These are phyloP conservation scores for Coniochaeta ligniaria DNA, from an alignment of 2,329 filamentous ascomycete genomes.

Conservation along the genomic window DNA sequence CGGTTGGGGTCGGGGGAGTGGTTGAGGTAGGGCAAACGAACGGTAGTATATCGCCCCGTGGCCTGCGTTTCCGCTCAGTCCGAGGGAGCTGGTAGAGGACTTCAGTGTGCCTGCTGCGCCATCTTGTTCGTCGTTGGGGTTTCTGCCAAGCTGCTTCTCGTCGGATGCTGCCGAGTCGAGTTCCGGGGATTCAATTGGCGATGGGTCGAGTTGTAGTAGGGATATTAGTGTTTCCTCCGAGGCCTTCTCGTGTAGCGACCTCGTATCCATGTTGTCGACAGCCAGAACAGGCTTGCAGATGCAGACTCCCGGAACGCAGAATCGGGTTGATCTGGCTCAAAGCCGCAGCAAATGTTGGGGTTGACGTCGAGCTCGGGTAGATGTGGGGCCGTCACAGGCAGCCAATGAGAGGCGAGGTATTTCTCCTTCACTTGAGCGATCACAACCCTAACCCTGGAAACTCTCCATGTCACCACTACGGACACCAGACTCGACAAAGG, in stretches of 20 bases:
- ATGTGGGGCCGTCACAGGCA: neutral
- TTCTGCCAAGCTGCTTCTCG: slow-evolving; percentile 38
- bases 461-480: no score
- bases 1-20: neutral
- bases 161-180: slow-evolving; percentile 21
- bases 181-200: slow-evolving; percentile 59
- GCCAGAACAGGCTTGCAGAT: neutral
- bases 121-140: slow-evolving; percentile 27
- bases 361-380: neutral
- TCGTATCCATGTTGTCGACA: neutral
- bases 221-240: slow-evolving; percentile 26
- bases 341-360: neutral
- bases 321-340: neutral
- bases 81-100: slow-evolving; percentile 38
- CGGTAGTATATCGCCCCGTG: slow-evolving; percentile 70
- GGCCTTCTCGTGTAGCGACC: neutral
- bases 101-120: slow-evolving; percentile 22
- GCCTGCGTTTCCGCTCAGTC: slow-evolving; percentile 51
- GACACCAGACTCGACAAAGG: no score
- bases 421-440: neutral
- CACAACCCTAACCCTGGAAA: no score
- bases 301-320: neutral
- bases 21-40: slow-evolving; percentile 31
- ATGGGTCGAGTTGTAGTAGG: slow-evolving; percentile 73
- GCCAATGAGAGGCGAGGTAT: neutral